Evolutionary conservation across 768 basidiomycete genomes (phyloP).

Genomic region (Termitomyces bulborhizus): DNA sequence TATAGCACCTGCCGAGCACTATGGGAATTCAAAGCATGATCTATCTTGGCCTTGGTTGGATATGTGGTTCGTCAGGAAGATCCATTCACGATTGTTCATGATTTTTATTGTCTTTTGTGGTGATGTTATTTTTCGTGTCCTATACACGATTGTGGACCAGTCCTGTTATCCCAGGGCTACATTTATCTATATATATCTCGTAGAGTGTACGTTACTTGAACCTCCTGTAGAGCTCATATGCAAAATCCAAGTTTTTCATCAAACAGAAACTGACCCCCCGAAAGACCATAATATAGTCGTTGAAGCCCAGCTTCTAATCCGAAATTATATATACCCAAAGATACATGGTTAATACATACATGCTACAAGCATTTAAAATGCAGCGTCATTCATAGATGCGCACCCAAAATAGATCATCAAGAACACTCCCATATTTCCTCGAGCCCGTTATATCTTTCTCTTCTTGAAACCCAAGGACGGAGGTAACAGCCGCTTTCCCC

Average conservation of each 20-base stretch:
- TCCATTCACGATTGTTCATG: background rate
- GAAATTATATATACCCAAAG: background rate
- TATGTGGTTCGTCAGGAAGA: background rate
- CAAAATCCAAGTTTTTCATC: background rate
- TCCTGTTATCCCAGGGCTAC: background rate
- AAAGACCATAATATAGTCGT: background rate
- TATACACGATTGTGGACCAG: background rate
- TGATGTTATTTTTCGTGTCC: background rate
- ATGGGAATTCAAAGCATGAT: background rate
- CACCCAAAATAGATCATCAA: background rate
- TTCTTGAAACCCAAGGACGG: background rate
- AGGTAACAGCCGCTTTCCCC: slow-evolving; percentile 2
- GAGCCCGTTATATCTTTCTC: background rate
- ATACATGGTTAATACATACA: background rate
- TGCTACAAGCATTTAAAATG: background rate
- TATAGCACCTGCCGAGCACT: background rate
- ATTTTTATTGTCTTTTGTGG: slow-evolving; percentile 4
- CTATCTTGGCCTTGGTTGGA: background rate
- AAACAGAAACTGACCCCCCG: background rate
- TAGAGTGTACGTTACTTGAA: slow-evolving; percentile 14
- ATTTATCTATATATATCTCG: slow-evolving; percentile 4
- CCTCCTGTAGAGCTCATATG: slow-evolving; percentile 8
- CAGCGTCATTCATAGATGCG: background rate
- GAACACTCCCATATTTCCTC: background rate
- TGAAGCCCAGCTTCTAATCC: background rate